These are phyloP conservation scores for Stemphylium beticola DNA, from an alignment of 2,329 filamentous ascomycete species.

Conservation along the genomic window DNA sequence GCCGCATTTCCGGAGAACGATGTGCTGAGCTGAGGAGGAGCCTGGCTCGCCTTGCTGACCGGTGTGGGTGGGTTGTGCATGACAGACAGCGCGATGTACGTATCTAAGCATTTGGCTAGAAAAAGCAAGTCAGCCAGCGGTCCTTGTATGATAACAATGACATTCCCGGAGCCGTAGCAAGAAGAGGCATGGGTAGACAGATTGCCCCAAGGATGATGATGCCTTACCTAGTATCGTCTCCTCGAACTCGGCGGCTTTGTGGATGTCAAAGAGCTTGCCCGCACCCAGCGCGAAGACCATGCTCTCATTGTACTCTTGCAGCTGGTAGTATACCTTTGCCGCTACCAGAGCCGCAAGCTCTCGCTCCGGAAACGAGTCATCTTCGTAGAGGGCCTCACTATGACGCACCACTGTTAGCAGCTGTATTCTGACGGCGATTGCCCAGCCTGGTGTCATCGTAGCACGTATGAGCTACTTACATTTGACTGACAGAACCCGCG, in stretches of 20 bases:
- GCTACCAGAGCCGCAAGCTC: constrained; percentile 93
- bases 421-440: constrained; percentile 1
- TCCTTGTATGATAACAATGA: neutral
- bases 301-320: constrained; percentile 98
- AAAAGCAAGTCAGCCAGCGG: constrained; percentile 22
- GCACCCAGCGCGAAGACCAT: constrained; percentile 97
- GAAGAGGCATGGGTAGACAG: neutral
- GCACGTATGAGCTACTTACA: constrained; percentile 65
- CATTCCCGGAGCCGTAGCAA: neutral
- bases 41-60: constrained; percentile 56
- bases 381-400: constrained; percentile 97
- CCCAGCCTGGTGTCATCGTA: neutral
- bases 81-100: constrained; percentile 85
- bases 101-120: constrained; percentile 89
- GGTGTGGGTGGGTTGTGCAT: constrained; percentile 61
- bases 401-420: constrained; percentile 37
- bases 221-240: constrained; percentile 88
- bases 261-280: constrained; percentile 92
- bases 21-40: constrained; percentile 74
- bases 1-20: constrained; percentile 73
- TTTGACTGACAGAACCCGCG: constrained; percentile 87
- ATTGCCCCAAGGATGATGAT: constrained; percentile 6
- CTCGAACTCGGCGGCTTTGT: constrained; percentile 91
- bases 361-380: constrained; percentile 91
- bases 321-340: constrained; percentile 98